A percentile compares a stretch with the other conserved stretches of the same genome.
These are phyloP conservation scores for Lichtheimia hyalospora DNA, from an alignment of 371 early-diverging fungal species.

Conservation along the genomic window DNA sequence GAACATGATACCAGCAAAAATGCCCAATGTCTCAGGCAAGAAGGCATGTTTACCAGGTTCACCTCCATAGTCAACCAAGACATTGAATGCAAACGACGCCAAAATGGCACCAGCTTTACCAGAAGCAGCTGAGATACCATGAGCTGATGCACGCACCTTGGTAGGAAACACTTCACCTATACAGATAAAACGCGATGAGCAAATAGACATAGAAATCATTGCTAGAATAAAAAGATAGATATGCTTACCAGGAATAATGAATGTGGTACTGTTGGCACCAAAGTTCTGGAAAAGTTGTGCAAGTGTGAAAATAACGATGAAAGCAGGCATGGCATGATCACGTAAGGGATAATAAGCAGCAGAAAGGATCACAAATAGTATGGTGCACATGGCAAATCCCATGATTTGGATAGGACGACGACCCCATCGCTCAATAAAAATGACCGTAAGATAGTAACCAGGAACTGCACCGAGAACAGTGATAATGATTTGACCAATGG, in stretches of 20 bases:
- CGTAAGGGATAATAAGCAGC: conserved; percentile 62
- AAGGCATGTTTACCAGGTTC: conserved; percentile 57
- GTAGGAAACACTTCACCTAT: conserved; percentile 83
- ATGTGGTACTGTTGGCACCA: conserved; percentile 91
- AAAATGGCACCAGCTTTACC: conserved; percentile 85
- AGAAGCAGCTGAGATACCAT: conserved; percentile 87
- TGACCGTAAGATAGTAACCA: conserved; percentile 85
- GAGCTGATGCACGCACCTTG: conserved; percentile 81
- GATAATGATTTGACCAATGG: conserved; percentile 83
- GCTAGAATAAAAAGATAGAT: too few species aligned
- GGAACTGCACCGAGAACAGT: conserved; percentile 84
- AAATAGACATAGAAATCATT: too few species aligned
- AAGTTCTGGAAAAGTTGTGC: conserved; percentile 86
- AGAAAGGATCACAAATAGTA: conserved; percentile 76
- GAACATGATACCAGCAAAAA: conserved; percentile 72
- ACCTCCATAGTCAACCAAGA: conserved; percentile 57
- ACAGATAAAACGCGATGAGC: too few species aligned
- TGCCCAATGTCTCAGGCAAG: conserved; percentile 64
- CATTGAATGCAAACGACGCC: conserved; percentile 58
- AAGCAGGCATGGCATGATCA: conserved; percentile 59
- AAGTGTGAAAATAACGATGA: conserved; percentile 73
- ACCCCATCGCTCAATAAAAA: conserved; percentile 76
- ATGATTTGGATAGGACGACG: conserved; percentile 80
- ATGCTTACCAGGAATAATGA: conserved; percentile 74
- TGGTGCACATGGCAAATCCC: conserved; percentile 73